Percentiles rank a stretch among this genome's conserved stretches.
These are phyloP conservation scores for Talaromyces sp. DNA, from an alignment of 2,329 filamentous ascomycete species.

Conservation along the genomic window DNA sequence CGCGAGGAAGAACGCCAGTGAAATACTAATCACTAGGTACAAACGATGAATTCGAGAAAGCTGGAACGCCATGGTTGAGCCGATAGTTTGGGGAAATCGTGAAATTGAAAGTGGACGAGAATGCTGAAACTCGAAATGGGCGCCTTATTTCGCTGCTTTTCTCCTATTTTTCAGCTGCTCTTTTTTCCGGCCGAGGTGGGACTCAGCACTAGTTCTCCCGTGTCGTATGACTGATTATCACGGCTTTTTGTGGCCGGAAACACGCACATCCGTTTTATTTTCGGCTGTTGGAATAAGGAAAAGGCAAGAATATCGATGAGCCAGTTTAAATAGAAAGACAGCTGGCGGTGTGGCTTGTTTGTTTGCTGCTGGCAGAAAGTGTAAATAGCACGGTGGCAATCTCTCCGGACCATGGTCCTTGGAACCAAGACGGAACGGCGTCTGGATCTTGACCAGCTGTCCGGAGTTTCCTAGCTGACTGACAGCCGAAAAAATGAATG, in stretches of 20 bases:
- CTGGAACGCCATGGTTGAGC: not conserved
- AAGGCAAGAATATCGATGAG: not conserved
- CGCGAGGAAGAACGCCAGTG: slow-evolving; percentile 41
- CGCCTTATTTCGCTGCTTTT: not conserved
- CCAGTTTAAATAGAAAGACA: not conserved
- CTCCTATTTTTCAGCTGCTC: not conserved
- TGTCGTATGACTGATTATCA: not conserved
- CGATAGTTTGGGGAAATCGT: not conserved
- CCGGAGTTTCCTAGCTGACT: too few relatives aligned
- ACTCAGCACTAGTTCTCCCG: not conserved
- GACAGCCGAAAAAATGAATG: too few relatives aligned
- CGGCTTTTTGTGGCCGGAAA: not conserved
- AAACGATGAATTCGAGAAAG: slow-evolving; percentile 15
- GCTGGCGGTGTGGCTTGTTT: not conserved
- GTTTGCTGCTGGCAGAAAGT: not conserved
- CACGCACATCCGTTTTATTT: not conserved
- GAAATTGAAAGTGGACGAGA: not conserved
- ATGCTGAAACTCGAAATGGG: not conserved
- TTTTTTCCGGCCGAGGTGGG: not conserved
- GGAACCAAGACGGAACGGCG: not conserved
- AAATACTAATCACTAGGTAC: slow-evolving; percentile 39
- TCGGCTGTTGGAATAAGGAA: not conserved
- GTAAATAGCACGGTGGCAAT: not conserved
- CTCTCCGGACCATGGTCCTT: not conserved
- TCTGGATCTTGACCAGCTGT: not conserved